Conservation (phyloP, 139 green algal species). For the Edaphochlamys debaryana region DNA sequence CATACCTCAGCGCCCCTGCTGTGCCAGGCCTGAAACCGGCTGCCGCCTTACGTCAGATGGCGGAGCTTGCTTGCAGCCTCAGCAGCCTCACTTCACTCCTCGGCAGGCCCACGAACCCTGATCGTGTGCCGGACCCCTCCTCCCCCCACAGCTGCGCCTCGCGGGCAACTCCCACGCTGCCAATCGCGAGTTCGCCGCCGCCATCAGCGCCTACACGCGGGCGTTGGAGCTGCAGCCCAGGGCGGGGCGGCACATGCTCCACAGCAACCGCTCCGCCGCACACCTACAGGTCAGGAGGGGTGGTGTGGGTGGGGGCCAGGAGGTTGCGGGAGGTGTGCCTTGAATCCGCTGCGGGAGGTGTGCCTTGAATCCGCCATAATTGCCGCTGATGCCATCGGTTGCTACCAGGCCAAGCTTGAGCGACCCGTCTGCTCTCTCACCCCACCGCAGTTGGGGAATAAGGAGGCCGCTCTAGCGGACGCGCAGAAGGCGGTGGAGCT, state of each 20-base stretch:
- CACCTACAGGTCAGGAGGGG: not conserved
- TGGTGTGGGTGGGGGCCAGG: not conserved
- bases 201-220: conserved; percentile 12
- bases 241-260: conserved; percentile 59
- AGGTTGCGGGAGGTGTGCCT: too few species aligned
- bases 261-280: conserved; percentile 60
- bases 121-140: too few species aligned
- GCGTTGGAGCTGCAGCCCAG: conserved; percentile 39
- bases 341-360: too few species aligned
- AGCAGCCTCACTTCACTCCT: not conserved
- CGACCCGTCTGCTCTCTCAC: too few species aligned
- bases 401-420: too few species aligned
- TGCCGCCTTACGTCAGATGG: too few species aligned
- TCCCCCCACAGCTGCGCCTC: conserved; percentile 58
- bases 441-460: conserved; percentile 56
- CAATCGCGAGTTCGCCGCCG: not conserved
- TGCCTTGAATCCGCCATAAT: too few species aligned
- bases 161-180: conserved; percentile 58
- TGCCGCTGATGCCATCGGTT: too few species aligned
- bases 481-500: conserved; percentile 55
- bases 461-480: conserved; percentile 56
- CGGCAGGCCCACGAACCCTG: not conserved
- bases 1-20: too few species aligned
- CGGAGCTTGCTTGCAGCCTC: not conserved
- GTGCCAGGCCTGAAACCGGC: too few species aligned